Percentiles rank a stretch among this genome's conserved stretches.
phyloP scores from a whole-genome alignment of 2,329 filamentous ascomycete species.

The Ophiostoma sp. region DNA sequence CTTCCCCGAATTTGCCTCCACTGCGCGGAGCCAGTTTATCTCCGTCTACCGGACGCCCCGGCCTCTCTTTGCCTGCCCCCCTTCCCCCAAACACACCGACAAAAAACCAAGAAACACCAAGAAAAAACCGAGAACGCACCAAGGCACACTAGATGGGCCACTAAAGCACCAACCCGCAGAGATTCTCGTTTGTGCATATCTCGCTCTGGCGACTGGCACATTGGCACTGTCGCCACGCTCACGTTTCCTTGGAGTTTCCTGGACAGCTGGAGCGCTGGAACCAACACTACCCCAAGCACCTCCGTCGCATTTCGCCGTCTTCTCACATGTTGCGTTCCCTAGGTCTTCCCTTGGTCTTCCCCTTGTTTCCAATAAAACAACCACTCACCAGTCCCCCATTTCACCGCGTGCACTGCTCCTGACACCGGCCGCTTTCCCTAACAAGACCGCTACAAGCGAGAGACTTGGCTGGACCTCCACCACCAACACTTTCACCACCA shows the following conservation, averaged over 20 bases:
- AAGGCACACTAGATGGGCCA: neutral
- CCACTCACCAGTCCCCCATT: slow-evolving; percentile 13
- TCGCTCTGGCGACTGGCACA: neutral
- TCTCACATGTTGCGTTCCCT: slow-evolving; percentile 2
- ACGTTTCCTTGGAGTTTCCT: neutral
- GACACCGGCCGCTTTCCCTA: neutral
- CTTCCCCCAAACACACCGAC: neutral
- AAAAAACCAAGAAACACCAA: neutral
- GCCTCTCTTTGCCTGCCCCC: neutral
- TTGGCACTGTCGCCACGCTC: slow-evolving; percentile 3
- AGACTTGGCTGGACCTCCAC: neutral
- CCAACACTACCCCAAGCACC: neutral
- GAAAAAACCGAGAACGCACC: neutral
- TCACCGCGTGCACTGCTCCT: slow-evolving; percentile 6
- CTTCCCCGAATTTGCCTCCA: slow-evolving; percentile 2
- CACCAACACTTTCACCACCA: neutral
- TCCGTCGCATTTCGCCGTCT: slow-evolving; percentile 12
- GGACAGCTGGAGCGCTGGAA: neutral
- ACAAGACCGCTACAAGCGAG: neutral
- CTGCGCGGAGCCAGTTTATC: slow-evolving; percentile 21
- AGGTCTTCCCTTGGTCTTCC: neutral
- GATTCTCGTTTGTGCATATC: slow-evolving; percentile 5
- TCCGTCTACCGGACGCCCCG: slow-evolving; percentile 19
- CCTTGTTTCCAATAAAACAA: neutral
- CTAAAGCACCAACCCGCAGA: slow-evolving; percentile 6